Percentiles rank a stretch among this genome's conserved stretches.
phyloP scores from a whole-genome alignment of 2,329 filamentous ascomycete species.

The Calonectria hongkongensis region DNA sequence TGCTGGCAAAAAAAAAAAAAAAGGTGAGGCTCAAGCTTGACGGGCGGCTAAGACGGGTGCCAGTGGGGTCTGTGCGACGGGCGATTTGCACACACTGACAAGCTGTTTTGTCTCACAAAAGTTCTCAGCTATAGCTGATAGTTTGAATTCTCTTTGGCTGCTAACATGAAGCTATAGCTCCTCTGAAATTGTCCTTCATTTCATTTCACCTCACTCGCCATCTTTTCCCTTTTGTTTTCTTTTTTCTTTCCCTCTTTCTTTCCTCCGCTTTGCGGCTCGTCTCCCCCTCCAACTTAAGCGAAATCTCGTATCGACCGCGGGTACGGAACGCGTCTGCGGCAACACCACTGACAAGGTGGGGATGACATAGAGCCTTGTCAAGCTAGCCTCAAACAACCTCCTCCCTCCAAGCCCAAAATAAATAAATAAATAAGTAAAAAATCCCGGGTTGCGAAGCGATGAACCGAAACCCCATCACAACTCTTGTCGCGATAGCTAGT shows the following conservation, averaged over 20 bases:
- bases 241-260: not conserved
- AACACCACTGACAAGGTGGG: constrained; percentile 8
- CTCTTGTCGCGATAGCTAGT: not conserved
- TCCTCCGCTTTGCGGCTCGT: not conserved
- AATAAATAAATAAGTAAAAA: not conserved
- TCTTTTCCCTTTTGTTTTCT: not conserved
- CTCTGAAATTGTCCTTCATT: constrained; percentile 2
- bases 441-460: not conserved
- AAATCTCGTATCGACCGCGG: constrained; percentile 13
- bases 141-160: not conserved
- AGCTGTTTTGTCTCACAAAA: constrained; percentile 24
- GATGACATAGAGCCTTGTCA: not conserved
- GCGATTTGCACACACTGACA: constrained; percentile 3
- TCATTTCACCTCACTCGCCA: not conserved
- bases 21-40: constrained; percentile 41
- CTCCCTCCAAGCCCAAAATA: too few species aligned
- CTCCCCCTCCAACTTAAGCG: not conserved
- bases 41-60: constrained; percentile 30
- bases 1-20: constrained; percentile 3
- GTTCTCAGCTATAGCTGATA: not conserved
- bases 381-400: not conserved
- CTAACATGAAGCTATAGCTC: not conserved
- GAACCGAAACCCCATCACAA: not conserved
- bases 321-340: constrained; percentile 1
- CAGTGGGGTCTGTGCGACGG: constrained; percentile 28